Evolutionary conservation across 2,329 filamentous ascomycete genomes (phyloP), one percentile per base, ranked within the genome.

Genomic region (Coniochaeta pulveracea): DNA sequence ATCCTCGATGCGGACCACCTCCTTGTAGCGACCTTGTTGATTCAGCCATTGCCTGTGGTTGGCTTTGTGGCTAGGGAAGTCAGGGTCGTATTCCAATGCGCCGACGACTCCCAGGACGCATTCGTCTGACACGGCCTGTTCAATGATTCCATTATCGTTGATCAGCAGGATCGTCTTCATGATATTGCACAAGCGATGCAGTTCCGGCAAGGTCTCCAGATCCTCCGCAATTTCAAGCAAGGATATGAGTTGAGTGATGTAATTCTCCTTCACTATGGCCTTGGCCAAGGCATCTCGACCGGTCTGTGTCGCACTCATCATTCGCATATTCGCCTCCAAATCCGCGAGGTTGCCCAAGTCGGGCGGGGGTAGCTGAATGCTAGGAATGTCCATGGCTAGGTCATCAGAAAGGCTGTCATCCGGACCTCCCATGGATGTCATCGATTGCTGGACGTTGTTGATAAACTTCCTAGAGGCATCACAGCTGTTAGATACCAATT

Each of bases 51-150:
- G 85, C 37, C 91, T 77, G 53, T 98, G 91, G 51, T 96, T 96
- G 16, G 91, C 89, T 55, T 95, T 96, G 66, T 96, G 91, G 38
- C 81, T 86, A 6, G 91, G 91, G 47, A 96, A 98, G 57, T 98
- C 91, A 1, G 91, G 89, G 48, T 98, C 91, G 60, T 96, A 98
- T 64, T 98, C 91, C 41, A 98, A 65, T 16, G 91, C 91, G 39
- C 91, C 91, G 23, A 98, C 88, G 17, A 96, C 89, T 12, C 89
- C 91, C 43, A 93, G 62, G 27, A 96, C 78, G 43, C 88, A 80
- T 37, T 86, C 76, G 57, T 96, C 89, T 10, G 83, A 85, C 17
- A 98, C 88, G 10, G 89, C 82, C 45, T 85, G 80, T 57, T 98
- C 91, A 48, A 98, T 94, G 42, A 98, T 93, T 38, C 78, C 72